Percentiles rank a stretch among this genome's conserved stretches.
These are phyloP conservation scores for Fusarium protoensiforme DNA, from an alignment of 2,329 filamentous ascomycete genomes.

Conservation along the genomic window DNA sequence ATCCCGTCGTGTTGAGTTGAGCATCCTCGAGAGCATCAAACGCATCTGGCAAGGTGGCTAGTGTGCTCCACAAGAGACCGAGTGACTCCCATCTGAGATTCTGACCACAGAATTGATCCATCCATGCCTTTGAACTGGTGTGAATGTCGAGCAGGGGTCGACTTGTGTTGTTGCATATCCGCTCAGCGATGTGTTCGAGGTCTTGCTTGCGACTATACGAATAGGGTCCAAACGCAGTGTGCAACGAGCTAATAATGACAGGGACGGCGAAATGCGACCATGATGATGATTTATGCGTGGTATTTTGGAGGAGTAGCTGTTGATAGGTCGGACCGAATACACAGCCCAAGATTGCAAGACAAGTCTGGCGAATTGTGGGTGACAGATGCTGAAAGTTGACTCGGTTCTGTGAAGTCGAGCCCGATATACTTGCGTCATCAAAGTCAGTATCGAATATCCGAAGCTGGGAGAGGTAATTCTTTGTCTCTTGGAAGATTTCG, in stretches of 20 bases:
- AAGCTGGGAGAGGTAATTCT: neutral
- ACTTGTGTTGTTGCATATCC: slow-evolving; percentile 49
- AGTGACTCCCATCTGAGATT: slow-evolving; percentile 53
- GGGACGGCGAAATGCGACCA: slow-evolving; percentile 5
- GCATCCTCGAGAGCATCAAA: neutral
- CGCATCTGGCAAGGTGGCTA: neutral
- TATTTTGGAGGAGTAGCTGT: neutral
- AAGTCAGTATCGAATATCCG: neutral
- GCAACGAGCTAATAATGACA: neutral
- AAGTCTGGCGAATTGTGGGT: neutral
- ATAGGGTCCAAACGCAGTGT: neutral
- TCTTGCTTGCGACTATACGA: neutral
- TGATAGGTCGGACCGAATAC: slow-evolving; percentile 4
- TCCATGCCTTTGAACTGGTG: slow-evolving; percentile 45
- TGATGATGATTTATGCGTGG: neutral
- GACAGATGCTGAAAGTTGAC: slow-evolving; percentile 4
- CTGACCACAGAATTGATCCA: slow-evolving; percentile 48
- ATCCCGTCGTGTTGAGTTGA: neutral
- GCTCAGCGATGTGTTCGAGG: slow-evolving; percentile 15
- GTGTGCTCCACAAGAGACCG: slow-evolving; percentile 46
- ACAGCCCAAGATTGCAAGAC: slow-evolving; percentile 8
- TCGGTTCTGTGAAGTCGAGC: neutral
- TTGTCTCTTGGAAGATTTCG: slow-evolving; percentile 1
- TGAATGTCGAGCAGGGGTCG: slow-evolving; percentile 48
- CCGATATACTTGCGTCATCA: neutral